These are phyloP conservation scores for Aegilops sharonensis DNA, from an alignment of 176 grass and related monocot species.

Conservation along the genomic window DNA sequence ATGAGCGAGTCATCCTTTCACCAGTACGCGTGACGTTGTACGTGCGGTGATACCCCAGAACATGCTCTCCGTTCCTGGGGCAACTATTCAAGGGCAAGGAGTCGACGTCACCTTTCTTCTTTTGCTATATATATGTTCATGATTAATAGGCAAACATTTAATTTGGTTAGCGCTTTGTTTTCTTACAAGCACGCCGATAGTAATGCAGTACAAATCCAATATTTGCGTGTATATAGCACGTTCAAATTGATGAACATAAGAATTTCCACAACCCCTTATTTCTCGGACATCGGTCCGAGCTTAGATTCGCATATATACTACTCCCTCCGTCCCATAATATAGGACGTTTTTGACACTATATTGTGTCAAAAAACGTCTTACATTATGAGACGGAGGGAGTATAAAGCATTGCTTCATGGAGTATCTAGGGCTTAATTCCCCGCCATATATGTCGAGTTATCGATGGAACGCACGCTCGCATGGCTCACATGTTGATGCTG, in stretches of 20 bases:
- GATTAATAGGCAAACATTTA: background rate
- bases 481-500: slow-evolving; percentile 46
- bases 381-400: no score
- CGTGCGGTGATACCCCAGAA: no score
- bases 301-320: background rate
- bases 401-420: background rate
- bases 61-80: no score
- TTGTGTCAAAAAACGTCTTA: no score
- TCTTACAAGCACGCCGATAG: background rate
- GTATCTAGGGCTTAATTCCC: background rate
- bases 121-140: background rate
- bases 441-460: background rate
- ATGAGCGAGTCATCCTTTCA: slow-evolving; percentile 62
- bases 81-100: no score
- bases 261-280: background rate
- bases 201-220: background rate
- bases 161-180: background rate
- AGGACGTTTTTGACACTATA: no score
- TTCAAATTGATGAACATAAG: background rate
- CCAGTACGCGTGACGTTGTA: slow-evolving; percentile 15
- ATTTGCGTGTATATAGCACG: background rate
- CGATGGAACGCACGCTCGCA: background rate
- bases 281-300: background rate
- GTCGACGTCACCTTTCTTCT: no score
- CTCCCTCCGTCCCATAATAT: no score